phyloP scores from a whole-genome alignment of 306 rosid genomes.

The Vigna unguiculata region DNA sequence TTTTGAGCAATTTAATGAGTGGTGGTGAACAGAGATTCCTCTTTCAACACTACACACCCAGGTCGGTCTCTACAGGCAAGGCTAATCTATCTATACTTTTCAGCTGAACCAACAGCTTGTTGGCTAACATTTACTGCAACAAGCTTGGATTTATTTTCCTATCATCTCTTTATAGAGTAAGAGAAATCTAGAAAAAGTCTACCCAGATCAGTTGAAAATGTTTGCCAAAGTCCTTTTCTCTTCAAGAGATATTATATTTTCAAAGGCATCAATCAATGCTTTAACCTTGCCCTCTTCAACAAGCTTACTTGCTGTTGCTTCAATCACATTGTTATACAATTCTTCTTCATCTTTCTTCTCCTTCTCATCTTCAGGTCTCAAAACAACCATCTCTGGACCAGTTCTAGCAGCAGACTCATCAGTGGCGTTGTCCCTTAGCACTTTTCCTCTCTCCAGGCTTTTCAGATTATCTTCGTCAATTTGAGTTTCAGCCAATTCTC shows the following conservation, averaged over 20 bases:
- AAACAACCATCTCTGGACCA: conserved; percentile 59
- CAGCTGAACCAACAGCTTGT: conserved; percentile 48
- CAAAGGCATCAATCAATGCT: conserved; percentile 94
- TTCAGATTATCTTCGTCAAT: conserved; percentile 50
- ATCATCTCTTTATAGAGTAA: conserved; percentile 33
- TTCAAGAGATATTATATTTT: conserved; percentile 82
- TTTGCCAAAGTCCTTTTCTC: conserved; percentile 56
- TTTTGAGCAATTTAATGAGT: conserved; percentile 28
- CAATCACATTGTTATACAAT: conserved; percentile 70
- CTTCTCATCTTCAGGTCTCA: conserved; percentile 76
- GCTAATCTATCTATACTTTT: conserved; percentile 39
- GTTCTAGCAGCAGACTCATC: conserved; percentile 40
- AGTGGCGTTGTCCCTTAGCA: conserved; percentile 53
- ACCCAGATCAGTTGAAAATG: conserved; percentile 46
- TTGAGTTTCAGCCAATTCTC: conserved; percentile 53
- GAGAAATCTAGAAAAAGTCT: conserved; percentile 23
- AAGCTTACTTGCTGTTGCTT: conserved; percentile 84
- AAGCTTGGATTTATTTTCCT: conserved; percentile 50
- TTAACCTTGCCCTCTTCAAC: conserved; percentile 83
- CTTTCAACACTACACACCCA: conserved; percentile 44
- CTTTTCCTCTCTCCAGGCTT: conserved; percentile 59
- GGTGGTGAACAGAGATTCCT: conserved; percentile 13
- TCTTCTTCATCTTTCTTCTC: conserved; percentile 68
- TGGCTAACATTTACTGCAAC: conserved; percentile 39
- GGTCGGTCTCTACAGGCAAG: conserved; percentile 38